Evolutionary conservation across 306 rosid species (phyloP).

Genomic region (Acacia melanoxylon): DNA sequence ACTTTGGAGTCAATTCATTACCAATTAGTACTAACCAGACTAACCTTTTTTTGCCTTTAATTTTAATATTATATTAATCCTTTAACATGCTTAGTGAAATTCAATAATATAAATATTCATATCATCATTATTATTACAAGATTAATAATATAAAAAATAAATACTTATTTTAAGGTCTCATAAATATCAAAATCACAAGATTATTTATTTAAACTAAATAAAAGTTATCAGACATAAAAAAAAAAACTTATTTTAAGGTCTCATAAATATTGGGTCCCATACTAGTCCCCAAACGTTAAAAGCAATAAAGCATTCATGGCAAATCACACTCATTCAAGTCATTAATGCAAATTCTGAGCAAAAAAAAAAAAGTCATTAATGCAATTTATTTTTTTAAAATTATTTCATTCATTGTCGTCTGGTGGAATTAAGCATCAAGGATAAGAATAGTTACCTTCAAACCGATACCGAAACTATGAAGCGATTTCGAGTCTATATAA

Average conservation of each 20-base stretch:
- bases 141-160: neutral
- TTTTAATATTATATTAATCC: neutral
- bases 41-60: too few species aligned
- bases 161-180: too few species aligned
- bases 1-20: too few species aligned
- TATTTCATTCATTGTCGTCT: neutral
- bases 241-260: neutral
- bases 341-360: too few species aligned
- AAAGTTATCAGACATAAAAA: neutral
- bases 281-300: neutral
- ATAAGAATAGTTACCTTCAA: neutral
- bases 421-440: neutral
- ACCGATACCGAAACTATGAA: neutral
- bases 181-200: neutral
- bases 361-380: too few species aligned
- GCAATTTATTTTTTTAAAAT: too few species aligned
- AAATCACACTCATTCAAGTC: neutral
- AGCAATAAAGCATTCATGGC: neutral
- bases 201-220: neutral
- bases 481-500: conserved; percentile 28
- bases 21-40: too few species aligned
- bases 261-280: neutral
- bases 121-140: neutral
- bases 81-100: neutral
- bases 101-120: neutral